Base-by-base conservation (phyloP, 768 basidiomycete genomes). In the Pholiota molesta region DNA sequence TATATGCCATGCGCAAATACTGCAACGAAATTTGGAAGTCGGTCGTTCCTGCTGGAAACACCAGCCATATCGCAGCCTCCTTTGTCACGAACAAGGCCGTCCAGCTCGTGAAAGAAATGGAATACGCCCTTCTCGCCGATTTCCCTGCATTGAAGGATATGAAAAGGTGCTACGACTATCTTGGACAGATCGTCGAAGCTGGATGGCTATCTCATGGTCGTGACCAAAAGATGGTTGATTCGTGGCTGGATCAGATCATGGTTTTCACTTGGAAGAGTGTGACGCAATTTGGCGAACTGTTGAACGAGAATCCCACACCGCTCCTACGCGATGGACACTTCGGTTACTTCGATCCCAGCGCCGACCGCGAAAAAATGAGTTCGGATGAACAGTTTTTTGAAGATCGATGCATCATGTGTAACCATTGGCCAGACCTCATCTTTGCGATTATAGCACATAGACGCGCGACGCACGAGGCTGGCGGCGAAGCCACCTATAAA, bases 21-120 rank as follows among this genome's bases (percentile, higher is more conserved):
- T 44, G 42, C 42, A 21, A 44, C n/a, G 42, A 44, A 17, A 8
- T 44, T n/a, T 44, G 42, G 42, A 17, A n/a, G 8, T 44, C 42
- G 5, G 42, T 44, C 8, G 42, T 44, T 17, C 42, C 42, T 21
- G 42, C 19, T 8, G 42, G 42, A n/a, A 44, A 44, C 1, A 44
- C 42, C 1, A n/a, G 31, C 29, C 33, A 14, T 35, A 19, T 55
- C 14, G 35, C 54, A 13, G 54, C 54, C 10, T 55, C 54, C 7
- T 55, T 55, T 28, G 33, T 55, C 11, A 55, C 54, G 31, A 55
- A 55, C 19, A 55, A 23, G 33, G 54, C 54, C 10, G 54, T 55
- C 11, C 31, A 33, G 21, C 13, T 55, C 16, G 54, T 55, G 16
- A 37, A 55, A 17, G 28, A 55, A 23, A 33, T 55, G 54, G 54